Evolutionary conservation across 805 yeast species (phyloP), one percentile per base, ranked within the genome.

Genomic region (Starmera pachycereana): DNA sequence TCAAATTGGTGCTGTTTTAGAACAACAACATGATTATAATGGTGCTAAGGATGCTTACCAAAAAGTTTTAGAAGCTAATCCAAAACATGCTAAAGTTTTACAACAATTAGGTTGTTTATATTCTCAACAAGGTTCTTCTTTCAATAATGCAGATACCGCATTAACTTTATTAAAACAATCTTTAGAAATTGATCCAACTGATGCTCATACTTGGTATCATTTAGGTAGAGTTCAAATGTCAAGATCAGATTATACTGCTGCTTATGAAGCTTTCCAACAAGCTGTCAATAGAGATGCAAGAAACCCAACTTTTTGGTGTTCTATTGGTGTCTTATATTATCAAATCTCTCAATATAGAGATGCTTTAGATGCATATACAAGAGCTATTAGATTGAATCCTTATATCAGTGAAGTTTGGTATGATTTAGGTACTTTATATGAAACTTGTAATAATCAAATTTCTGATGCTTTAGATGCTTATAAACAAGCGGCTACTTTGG

Each of bases 371-470:
- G 98, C 98, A 12, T 92, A 92, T 65, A 89, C 97, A 8, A 71
- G 97, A 41, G 98, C 98, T 10, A 92, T 92, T 44, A 73, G 97
- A 51, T 74, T 92, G 53, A 92, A 92, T 53, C 98, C 98, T 12
- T 89, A 89, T 66, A 83, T 92, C 49, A 78, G 92, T 44, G 98
- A 92, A 62, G 98, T 92, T 22, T 92, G 98, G 98, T 92, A 92
- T 63, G 98, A 92, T 63, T 72, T 92, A 56, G 98, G 98, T 43
- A 92, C 97, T 6, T 67, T 92, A 33, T 92, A 92, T 61, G 98
- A 92, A 63, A 87, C 97, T 30, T 92, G 98, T 66, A 92, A 89
- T 63, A 89, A 90, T 64, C 98, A 92, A 64, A 74, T 88, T 44
- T 74, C 81, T 44, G 98, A 92, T 60, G 98, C 98, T 1, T 67